Evolutionary conservation across 257 asterid genomes (phyloP).

Genomic region (Linaria vulgaris): DNA sequence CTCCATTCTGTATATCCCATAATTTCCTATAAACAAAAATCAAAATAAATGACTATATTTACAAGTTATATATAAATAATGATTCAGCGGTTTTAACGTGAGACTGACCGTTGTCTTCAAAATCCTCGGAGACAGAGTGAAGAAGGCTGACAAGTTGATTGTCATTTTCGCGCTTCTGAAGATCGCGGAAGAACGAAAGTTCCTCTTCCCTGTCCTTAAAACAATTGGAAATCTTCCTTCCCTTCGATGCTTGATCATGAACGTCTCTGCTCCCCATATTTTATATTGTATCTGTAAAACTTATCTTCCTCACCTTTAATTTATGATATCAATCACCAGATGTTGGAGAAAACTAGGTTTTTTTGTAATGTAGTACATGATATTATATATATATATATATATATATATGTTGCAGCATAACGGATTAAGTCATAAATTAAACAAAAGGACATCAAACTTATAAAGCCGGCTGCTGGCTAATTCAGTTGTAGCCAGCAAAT

Average conservation of each 20-base stretch:
- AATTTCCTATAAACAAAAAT: conserved; percentile 58
- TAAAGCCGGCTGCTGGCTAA: too few species aligned
- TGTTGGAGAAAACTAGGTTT: too few species aligned
- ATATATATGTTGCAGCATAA: too few species aligned
- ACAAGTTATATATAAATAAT: too few species aligned
- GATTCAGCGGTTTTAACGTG: not conserved
- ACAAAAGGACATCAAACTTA: too few species aligned
- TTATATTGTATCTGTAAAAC: not conserved
- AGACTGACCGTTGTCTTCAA: conserved; percentile 52
- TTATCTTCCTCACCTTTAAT: too few species aligned
- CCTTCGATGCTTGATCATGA: conserved; percentile 5
- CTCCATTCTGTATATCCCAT: conserved; percentile 47
- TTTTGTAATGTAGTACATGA: too few species aligned
- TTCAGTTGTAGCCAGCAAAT: too few species aligned
- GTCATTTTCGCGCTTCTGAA: conserved; percentile 54
- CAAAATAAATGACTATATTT: too few species aligned
- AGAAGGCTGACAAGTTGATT: conserved; percentile 49
- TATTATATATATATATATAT: too few species aligned
- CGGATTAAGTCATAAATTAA: too few species aligned
- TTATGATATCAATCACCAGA: too few species aligned
- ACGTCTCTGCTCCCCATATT: conserved; percentile 38
- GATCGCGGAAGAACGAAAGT: conserved; percentile 60
- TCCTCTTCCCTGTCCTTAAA: conserved; percentile 66
- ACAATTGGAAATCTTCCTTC: conserved; percentile 32
- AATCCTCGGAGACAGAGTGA: conserved; percentile 66